Evolutionary conservation across 192 early-diverging fungal species (phyloP).

Genomic region (Coemansia sp.): DNA sequence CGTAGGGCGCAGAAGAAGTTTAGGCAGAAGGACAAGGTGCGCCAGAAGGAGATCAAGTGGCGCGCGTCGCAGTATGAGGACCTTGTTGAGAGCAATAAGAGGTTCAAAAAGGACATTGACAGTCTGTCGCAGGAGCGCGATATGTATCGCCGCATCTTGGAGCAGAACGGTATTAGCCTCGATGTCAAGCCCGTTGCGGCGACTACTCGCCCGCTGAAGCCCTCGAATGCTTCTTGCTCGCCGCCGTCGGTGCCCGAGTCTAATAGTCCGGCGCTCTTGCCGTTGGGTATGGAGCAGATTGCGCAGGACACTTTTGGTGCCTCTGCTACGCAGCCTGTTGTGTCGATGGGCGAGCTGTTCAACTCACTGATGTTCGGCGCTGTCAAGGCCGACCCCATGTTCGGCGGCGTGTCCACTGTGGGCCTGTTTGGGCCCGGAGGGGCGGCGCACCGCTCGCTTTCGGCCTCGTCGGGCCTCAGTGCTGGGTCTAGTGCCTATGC

Average conservation of each 20-base stretch:
- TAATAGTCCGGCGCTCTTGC: conserved; percentile 18
- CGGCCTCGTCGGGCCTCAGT: background rate
- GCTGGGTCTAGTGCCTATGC: background rate
- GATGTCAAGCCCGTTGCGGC: background rate
- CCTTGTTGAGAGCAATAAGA: conserved; percentile 47
- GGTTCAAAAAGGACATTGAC: conserved; percentile 53
- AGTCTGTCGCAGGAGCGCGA: conserved; percentile 39
- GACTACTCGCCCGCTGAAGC: background rate
- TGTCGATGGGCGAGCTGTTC: conserved; percentile 25
- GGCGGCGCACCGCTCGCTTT: background rate
- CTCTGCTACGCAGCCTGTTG: background rate
- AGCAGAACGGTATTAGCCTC: conserved; percentile 37
- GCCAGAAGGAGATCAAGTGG: conserved; percentile 56
- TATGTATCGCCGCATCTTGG: conserved; percentile 39
- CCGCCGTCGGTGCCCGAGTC: background rate
- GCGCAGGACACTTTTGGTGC: conserved; percentile 47
- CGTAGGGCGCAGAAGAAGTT: conserved; percentile 57
- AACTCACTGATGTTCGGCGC: conserved; percentile 15
- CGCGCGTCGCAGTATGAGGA: conserved; percentile 52
- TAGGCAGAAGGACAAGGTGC: conserved; percentile 55
- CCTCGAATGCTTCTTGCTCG: background rate
- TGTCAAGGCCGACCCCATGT: conserved; percentile 50
- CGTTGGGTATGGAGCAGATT: conserved; percentile 45
- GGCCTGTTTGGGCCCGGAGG: conserved; percentile 1
- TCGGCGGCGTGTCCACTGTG: conserved; percentile 13